Percentiles rank a stretch among this genome's conserved stretches.
Evolutionary conservation across 140 eudicot species (phyloP).

Genomic region (Anethum foeniculum): DNA sequence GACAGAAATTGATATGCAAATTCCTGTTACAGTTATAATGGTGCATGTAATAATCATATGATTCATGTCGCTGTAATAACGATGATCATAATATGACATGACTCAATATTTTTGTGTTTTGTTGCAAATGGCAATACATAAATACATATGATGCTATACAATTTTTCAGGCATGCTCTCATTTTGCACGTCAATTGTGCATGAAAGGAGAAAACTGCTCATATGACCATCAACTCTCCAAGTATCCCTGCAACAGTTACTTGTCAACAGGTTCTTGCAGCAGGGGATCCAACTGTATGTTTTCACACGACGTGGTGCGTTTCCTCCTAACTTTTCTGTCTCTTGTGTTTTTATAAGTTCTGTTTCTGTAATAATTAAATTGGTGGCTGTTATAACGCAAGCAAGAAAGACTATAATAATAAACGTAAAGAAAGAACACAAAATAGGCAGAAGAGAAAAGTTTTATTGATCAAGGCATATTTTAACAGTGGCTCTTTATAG

Average conservation of each 20-base stretch:
- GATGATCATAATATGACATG: background rate
- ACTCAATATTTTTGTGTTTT: background rate
- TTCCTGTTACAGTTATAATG: background rate
- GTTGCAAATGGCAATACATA: background rate
- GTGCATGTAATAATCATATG: background rate
- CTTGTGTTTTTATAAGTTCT: background rate
- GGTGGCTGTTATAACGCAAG: too few relatives aligned
- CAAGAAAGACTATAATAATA: too few relatives aligned
- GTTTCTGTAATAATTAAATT: background rate
- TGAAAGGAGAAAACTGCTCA: constrained; percentile 93
- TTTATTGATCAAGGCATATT: too few relatives aligned
- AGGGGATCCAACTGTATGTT: constrained; percentile 75
- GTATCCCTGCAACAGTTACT: constrained; percentile 63
- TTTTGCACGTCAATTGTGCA: constrained; percentile 80
- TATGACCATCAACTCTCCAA: constrained; percentile 84
- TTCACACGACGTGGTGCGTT: constrained; percentile 61
- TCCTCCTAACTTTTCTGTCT: background rate
- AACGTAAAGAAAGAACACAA: too few relatives aligned
- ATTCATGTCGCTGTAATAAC: background rate
- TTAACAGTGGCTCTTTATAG: background rate
- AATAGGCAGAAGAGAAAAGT: too few relatives aligned
- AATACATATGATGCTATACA: background rate
- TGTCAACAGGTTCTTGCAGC: constrained; percentile 51
- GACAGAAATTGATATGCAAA: background rate
- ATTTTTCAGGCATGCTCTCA: constrained; percentile 66